Conservation (phyloP, 179 eudicot species). For the Heliamphora pulchella region DNA sequence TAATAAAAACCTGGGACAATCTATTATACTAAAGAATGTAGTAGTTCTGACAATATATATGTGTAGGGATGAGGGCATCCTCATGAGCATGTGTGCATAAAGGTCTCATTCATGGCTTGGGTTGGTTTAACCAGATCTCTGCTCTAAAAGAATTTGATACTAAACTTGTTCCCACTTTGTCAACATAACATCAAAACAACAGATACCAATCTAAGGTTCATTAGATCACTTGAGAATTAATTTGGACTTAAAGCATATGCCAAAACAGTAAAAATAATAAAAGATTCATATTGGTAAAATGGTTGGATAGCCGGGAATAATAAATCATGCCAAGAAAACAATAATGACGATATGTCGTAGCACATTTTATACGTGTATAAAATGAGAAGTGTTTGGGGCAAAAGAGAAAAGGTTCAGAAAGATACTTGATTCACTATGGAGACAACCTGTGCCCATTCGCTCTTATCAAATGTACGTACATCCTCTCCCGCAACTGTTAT, state of each 20-base stretch:
- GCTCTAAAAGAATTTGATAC: neutral
- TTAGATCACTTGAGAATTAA: neutral
- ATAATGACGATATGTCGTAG: neutral
- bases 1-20: neutral
- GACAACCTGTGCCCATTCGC: constrained; percentile 93
- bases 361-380: no score
- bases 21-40: neutral
- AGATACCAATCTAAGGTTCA: neutral
- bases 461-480: constrained; percentile 84
- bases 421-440: constrained; percentile 89
- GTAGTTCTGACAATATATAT: neutral
- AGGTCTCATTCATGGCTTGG: neutral
- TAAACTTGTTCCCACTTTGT: neutral
- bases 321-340: neutral
- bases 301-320: neutral
- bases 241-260: neutral
- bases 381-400: neutral
- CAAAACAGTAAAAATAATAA: neutral
- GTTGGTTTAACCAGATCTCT: neutral
- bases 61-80: neutral
- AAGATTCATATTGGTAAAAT: neutral
- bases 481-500: constrained; percentile 94
- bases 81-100: neutral
- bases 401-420: constrained; percentile 8
- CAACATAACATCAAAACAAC: neutral